A percentile compares a stretch with the other conserved stretches of the same genome.
These are phyloP conservation scores for Podaxis pistillaris DNA, from an alignment of 768 basidiomycete genomes.

Conservation along the genomic window DNA sequence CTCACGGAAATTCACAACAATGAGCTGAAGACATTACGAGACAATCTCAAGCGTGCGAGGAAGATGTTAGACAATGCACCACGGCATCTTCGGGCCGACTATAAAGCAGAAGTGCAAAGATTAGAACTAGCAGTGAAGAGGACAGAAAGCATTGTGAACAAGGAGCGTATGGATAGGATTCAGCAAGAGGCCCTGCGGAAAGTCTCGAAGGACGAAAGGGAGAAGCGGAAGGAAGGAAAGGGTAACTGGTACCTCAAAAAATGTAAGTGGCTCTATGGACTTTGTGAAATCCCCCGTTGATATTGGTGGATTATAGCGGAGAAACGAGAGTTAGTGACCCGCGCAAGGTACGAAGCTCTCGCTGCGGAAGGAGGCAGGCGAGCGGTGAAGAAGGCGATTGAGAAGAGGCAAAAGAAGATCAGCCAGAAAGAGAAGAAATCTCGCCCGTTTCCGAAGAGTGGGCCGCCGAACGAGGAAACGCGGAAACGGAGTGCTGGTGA, in stretches of 20 bases:
- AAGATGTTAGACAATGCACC: conserved; percentile 65
- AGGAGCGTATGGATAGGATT: conserved; percentile 64
- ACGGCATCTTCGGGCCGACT: conserved; percentile 52
- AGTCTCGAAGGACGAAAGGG: conserved; percentile 55
- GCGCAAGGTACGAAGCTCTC: conserved; percentile 78
- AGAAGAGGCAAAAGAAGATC: conserved; percentile 86
- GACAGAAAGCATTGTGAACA: conserved; percentile 74
- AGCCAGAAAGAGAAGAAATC: conserved; percentile 87
- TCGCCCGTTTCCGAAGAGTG: conserved; percentile 55
- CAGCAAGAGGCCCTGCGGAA: conserved; percentile 65
- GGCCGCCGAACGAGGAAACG: conserved; percentile 13
- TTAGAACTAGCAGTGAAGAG: conserved; percentile 76
- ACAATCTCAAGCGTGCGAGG: conserved; percentile 65
- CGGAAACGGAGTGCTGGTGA: conserved; percentile 10
- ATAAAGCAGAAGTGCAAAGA: conserved; percentile 65
- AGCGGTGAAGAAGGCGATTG: conserved; percentile 85
- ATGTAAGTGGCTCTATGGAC: conserved; percentile 43
- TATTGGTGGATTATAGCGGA: conserved; percentile 50
- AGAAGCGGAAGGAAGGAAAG: conserved; percentile 76
- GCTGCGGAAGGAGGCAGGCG: conserved; percentile 72
- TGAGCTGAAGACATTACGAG: conserved; percentile 66
- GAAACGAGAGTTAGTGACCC: conserved; percentile 69
- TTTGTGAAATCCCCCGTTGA: conserved; percentile 10
- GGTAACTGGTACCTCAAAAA: conserved; percentile 83
- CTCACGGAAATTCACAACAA: conserved; percentile 59